phyloP scores from a whole-genome alignment of 768 basidiomycete genomes.

The Podaxis sp. region DNA sequence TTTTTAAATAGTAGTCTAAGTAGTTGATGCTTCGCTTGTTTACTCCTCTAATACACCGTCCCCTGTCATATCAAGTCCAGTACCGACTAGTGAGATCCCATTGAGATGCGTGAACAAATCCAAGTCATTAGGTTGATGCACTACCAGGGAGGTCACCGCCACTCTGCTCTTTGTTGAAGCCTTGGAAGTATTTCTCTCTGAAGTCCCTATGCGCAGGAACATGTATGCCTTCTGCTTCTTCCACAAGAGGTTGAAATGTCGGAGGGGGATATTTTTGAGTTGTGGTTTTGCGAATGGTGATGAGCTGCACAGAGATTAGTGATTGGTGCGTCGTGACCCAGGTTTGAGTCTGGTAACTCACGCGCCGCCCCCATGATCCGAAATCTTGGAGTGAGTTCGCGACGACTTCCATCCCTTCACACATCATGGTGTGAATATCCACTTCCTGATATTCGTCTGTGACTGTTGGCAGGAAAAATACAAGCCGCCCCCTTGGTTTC shows the following conservation, averaged over 20 bases:
- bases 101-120: neutral
- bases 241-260: conserved; percentile 42
- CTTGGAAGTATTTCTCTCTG: conserved; percentile 82
- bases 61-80: too few species aligned
- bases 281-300: conserved; percentile 82
- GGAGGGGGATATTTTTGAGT: conserved; percentile 48
- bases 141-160: neutral
- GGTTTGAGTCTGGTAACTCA: conserved; percentile 36
- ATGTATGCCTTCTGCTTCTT: conserved; percentile 28
- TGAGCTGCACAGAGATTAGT: conserved; percentile 53
- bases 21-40: too few species aligned
- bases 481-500: conserved; percentile 82
- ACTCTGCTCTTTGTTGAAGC: conserved; percentile 50
- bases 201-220: conserved; percentile 89
- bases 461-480: conserved; percentile 94
- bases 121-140: neutral
- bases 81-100: neutral
- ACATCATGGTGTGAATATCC: conserved; percentile 76
- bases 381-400: conserved; percentile 92
- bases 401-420: conserved; percentile 85
- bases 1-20: too few species aligned
- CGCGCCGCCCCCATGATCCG: conserved; percentile 92
- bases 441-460: conserved; percentile 89
- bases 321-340: neutral
- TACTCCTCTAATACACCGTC: too few species aligned